Base-by-base conservation (phyloP, 106 monocot genomes). In the Xerophyta viscosa region DNA sequence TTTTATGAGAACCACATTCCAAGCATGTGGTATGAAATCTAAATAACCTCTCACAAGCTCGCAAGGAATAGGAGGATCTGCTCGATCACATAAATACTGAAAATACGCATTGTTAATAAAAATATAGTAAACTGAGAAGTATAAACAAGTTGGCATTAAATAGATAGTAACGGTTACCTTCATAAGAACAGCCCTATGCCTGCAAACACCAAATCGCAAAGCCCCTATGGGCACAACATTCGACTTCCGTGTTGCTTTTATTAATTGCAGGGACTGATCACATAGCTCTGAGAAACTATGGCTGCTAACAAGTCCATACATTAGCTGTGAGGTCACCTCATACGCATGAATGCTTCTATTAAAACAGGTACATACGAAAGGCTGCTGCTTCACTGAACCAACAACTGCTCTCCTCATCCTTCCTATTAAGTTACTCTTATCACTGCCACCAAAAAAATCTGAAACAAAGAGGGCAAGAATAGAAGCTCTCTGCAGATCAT, bases 11-110 rank as follows among this genome's bases (percentile, higher is more conserved):
- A 98, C 56, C 36, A 68, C 66, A 72, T 98, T 98, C 98, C 98
- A 98, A 60, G 98, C 98, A 90, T 98, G 98, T 41, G 98, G 79
- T 71, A 73, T 77, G 58, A 78, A 98, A 78, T 98, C 98, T 43
- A 90, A 47, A 69, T 90, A 86, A 1, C 98, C 98, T 46, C 98
- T 71, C 20, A 98, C 82, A 60, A 98, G 77, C 60, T 98, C 98
- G 61, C 98, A 98, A 13, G 98, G 98, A 51, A 98, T 79, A 11
- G 86, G 73, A 61, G 98, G 98, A 59, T 98, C 73, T 52, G 73
- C 76, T 37, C 98, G 69, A 66, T 98, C 98, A 70, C 98, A 98
- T 30, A 98, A 68, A 71, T 98, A 98, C 94, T 96, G 27, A 78
- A 14, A 54, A 27, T 31, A n/a, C 1, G 66, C 23, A 71, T 31